These are phyloP conservation scores for Bisporella sp. DNA, from an alignment of 2,329 filamentous ascomycete species.

Conservation along the genomic window DNA sequence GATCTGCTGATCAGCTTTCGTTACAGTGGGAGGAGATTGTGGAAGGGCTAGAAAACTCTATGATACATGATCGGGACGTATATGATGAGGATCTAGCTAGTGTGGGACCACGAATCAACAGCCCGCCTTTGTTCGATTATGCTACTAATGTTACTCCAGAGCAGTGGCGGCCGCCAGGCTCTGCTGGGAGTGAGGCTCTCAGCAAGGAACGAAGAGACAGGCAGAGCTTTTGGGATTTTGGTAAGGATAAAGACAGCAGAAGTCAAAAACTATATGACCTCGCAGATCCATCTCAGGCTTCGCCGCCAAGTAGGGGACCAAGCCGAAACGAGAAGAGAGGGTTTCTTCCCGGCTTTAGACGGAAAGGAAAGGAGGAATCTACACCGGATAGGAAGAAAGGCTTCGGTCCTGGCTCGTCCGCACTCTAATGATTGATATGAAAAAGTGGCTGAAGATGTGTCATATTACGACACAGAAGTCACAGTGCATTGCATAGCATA, in stretches of 20 bases:
- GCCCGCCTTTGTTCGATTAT: constrained; percentile 14
- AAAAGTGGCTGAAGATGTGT: no score
- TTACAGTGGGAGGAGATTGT: constrained; percentile 24
- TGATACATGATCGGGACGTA: constrained; percentile 3
- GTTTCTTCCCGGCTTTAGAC: constrained; percentile 22
- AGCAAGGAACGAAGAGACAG: constrained; percentile 19
- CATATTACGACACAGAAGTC: no score
- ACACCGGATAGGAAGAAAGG: no score
- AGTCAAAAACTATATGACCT: constrained; percentile 15
- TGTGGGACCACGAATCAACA: constrained; percentile 9
- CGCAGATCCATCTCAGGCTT: constrained; percentile 3
- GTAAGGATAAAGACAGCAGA: constrained; percentile 18
- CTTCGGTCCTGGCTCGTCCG: no score
- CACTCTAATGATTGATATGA: no score
- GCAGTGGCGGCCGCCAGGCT: constrained; percentile 12
- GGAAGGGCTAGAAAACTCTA: constrained; percentile 16
- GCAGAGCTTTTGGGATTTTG: constrained; percentile 29
- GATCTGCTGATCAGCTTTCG: constrained; percentile 16
- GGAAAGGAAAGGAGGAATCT: constrained; percentile 12
- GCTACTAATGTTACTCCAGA: constrained; percentile 2
- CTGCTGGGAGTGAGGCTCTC: constrained; percentile 17
- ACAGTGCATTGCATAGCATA: no score
- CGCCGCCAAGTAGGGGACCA: constrained; percentile 20
- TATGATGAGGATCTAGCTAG: constrained; percentile 5
- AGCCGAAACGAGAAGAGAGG: constrained; percentile 24